Conservation (phyloP, 2,329 filamentous ascomycete species). For the Madurella mycetomatis region DNA sequence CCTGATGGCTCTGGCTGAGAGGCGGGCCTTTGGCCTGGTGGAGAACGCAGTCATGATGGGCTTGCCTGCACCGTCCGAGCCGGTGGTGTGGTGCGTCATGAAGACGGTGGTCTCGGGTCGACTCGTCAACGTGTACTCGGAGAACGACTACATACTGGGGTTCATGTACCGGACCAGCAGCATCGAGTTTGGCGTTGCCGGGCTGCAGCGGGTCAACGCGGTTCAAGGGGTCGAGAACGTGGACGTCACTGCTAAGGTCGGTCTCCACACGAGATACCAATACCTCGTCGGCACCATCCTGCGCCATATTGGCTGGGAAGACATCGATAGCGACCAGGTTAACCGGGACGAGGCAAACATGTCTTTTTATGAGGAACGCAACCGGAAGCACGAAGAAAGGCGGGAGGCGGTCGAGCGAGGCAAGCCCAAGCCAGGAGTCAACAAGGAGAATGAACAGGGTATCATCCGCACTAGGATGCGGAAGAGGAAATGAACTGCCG, state of each 20-base stretch:
- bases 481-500: slow-evolving; percentile 21
- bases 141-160: slow-evolving; percentile 80
- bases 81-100: slow-evolving; percentile 69
- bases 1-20: slow-evolving; percentile 71
- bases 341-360: slow-evolving; percentile 31
- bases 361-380: slow-evolving; percentile 26
- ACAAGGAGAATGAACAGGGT: slow-evolving; percentile 20
- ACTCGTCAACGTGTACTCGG: slow-evolving; percentile 85
- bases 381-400: slow-evolving; percentile 24
- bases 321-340: slow-evolving; percentile 46
- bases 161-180: slow-evolving; percentile 83
- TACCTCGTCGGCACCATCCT: slow-evolving; percentile 64
- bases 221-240: slow-evolving; percentile 65
- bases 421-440: slow-evolving; percentile 11
- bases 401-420: slow-evolving; percentile 22
- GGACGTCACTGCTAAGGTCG: slow-evolving; percentile 60
- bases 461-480: slow-evolving; percentile 24
- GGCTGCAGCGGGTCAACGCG: slow-evolving; percentile 68
- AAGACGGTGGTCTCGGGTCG: slow-evolving; percentile 75
- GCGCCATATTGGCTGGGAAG: slow-evolving; percentile 63
- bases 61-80: slow-evolving; percentile 68
- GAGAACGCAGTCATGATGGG: slow-evolving; percentile 86
- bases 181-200: slow-evolving; percentile 78
- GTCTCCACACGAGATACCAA: slow-evolving; percentile 67
- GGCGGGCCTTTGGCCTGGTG: slow-evolving; percentile 77